These are phyloP conservation scores for Thelephora ganbajun DNA, from an alignment of 768 basidiomycete genomes.

Conservation along the genomic window DNA sequence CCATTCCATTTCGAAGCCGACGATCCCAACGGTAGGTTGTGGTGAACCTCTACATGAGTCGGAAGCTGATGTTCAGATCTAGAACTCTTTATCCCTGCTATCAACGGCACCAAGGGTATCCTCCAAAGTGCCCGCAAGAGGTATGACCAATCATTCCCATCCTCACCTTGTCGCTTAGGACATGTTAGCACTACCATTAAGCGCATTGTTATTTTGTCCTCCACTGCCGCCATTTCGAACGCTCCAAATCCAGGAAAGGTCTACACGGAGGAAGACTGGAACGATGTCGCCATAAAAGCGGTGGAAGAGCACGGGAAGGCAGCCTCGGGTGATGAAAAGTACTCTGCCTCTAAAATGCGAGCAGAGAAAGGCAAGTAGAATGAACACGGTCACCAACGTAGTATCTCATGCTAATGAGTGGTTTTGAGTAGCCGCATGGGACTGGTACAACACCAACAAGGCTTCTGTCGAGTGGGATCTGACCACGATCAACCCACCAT, in stretches of 20 bases:
- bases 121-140: constrained; percentile 43
- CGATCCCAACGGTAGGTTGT: constrained; percentile 21
- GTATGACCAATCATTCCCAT: constrained; percentile 20
- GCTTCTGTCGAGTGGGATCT: constrained; percentile 34
- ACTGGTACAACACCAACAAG: constrained; percentile 30
- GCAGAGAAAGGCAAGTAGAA: constrained; percentile 34
- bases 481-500: constrained; percentile 39
- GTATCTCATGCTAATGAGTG: constrained; percentile 5
- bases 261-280: constrained; percentile 49
- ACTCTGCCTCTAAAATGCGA: constrained; percentile 42
- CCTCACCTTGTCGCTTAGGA: background rate
- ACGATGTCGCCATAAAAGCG: constrained; percentile 28
- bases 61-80: background rate
- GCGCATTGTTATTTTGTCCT: constrained; percentile 51
- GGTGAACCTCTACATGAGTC: background rate
- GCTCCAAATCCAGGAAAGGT: constrained; percentile 13
- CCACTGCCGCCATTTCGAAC: constrained; percentile 31
- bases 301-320: constrained; percentile 35
- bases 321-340: constrained; percentile 27
- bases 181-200: constrained; percentile 23
- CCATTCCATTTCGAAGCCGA: constrained; percentile 35
- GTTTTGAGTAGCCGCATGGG: constrained; percentile 30
- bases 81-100: constrained; percentile 60
- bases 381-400: background rate
- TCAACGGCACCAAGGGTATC: constrained; percentile 53